Evolutionary conservation across 2,329 filamentous ascomycete genomes (phyloP), one percentile per base, ranked within the genome.

Genomic region (Nigrospora oryzae): DNA sequence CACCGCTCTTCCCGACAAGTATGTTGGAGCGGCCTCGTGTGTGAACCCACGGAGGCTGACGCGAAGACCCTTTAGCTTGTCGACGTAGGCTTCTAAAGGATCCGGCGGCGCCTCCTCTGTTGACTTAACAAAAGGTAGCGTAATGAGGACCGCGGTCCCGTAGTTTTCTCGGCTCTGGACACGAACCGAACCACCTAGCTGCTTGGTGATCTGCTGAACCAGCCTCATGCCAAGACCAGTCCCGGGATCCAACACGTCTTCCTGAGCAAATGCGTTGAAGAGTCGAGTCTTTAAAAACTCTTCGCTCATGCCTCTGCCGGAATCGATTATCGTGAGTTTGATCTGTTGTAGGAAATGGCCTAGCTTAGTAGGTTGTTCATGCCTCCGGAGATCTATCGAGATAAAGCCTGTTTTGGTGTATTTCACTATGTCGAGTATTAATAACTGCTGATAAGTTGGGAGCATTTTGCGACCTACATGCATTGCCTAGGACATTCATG

Each of bases 401-500:
- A 40, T 28, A 16, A 52, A 47, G 1, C 63, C 64, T 3, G 41
- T 40, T 1, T 45, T 44, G 0, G 77, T 82, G 47, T 80, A 82
- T 51, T 82, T 83, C 49, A 82, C 66, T 35, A 8, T 8, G 4
- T 13, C n/a, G 33, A 15, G 33, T 35, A 13, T 35, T 35, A 35
- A 15, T 35, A 5, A 3, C 3, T 35, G n/a, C 4, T 8, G 10
- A 35, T 5, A 8, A 15, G 8, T 13, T 13, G n/a, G n/a, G 49
- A 6, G 53, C 34, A 42, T 0, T 46, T 46, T 43, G 51, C 50
- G 19, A 47, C 42, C 35, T 51, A 47, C 1, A 51, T 0, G 79
- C 68, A 52, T 83, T 83, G 8, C 76, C 75, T 34, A 81, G 71
- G 0, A 83, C 48, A 36, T 82, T 82, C 74, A 81, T 79, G 16